A percentile compares a stretch with the other conserved stretches of the same genome.
Evolutionary conservation across 2,329 filamentous ascomycete genomes (phyloP).

Genomic region (Colletotrichum sp.): DNA sequence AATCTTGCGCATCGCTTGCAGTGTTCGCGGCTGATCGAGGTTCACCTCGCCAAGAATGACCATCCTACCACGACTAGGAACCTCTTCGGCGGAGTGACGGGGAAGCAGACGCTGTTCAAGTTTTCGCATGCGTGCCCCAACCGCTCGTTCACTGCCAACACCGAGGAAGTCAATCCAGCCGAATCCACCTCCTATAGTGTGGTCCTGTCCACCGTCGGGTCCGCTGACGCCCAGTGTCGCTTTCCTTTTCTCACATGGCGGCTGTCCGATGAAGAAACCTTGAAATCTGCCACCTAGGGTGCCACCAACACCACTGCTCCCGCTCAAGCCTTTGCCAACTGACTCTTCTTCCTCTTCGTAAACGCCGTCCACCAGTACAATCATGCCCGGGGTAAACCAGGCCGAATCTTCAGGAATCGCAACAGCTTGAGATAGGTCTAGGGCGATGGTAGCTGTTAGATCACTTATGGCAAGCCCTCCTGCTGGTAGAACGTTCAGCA

Average conservation of each 20-base stretch:
- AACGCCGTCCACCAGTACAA: conserved; percentile 92
- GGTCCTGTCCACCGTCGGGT: conserved; percentile 60
- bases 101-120: conserved; percentile 73
- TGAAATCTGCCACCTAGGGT: conserved; percentile 92
- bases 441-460: conserved; percentile 82
- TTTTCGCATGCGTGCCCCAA: conserved; percentile 81
- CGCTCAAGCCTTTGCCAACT: conserved; percentile 72
- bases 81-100: conserved; percentile 36
- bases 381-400: conserved; percentile 96
- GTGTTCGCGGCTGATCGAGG: conserved; percentile 81
- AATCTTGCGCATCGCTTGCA: conserved; percentile 82
- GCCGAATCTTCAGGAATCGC: conserved; percentile 84
- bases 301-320: conserved; percentile 83
- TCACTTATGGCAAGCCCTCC: conserved; percentile 86
- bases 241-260: conserved; percentile 85
- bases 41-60: conserved; percentile 87
- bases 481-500: conserved; percentile 81
- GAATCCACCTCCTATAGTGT: conserved; percentile 79
- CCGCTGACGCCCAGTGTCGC: conserved; percentile 76
- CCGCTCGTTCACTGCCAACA: conserved; percentile 85
- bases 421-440: conserved; percentile 82
- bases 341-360: conserved; percentile 91
- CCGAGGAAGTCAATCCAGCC: conserved; percentile 98
- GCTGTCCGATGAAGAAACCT: conserved; percentile 88
- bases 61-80: conserved; percentile 55